Percentiles rank a stretch among this genome's conserved stretches.
These are phyloP conservation scores for Aspergillus arachidicola DNA, from an alignment of 2,329 filamentous ascomycete genomes.

Conservation along the genomic window DNA sequence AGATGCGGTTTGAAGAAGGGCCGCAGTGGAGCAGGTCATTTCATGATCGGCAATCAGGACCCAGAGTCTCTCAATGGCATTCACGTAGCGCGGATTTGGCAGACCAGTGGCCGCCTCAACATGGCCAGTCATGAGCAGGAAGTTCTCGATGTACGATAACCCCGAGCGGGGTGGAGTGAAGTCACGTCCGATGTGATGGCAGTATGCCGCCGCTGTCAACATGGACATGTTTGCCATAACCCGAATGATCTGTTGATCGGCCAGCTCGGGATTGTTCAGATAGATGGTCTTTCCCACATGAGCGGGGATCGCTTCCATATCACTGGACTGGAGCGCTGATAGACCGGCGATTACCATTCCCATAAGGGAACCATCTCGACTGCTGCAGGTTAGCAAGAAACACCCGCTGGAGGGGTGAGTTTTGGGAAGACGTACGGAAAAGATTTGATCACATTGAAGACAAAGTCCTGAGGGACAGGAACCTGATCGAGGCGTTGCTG, in stretches of 20 bases:
- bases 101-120: constrained; percentile 51
- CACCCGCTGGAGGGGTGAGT: background rate
- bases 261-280: background rate
- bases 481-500: background rate
- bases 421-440: constrained; percentile 2
- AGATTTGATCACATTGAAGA: constrained; percentile 48
- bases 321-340: constrained; percentile 30
- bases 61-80: constrained; percentile 54
- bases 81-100: constrained; percentile 51
- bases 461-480: constrained; percentile 35
- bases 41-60: constrained; percentile 60
- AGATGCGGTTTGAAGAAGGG: constrained; percentile 57
- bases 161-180: constrained; percentile 55
- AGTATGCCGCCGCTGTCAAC: constrained; percentile 54
- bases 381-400: background rate
- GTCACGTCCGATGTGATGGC: constrained; percentile 55
- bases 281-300: constrained; percentile 5
- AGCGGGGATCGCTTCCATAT: background rate
- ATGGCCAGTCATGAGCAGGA: constrained; percentile 57
- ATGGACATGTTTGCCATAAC: constrained; percentile 49
- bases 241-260: constrained; percentile 56
- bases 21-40: constrained; percentile 59
- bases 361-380: background rate
- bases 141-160: constrained; percentile 56
- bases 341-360: constrained; percentile 42